A percentile compares a stretch with the other conserved stretches of the same genome.
Evolutionary conservation across 2,329 filamentous ascomycete genomes (phyloP).

Genomic region (Cladophialophora exuberans): DNA sequence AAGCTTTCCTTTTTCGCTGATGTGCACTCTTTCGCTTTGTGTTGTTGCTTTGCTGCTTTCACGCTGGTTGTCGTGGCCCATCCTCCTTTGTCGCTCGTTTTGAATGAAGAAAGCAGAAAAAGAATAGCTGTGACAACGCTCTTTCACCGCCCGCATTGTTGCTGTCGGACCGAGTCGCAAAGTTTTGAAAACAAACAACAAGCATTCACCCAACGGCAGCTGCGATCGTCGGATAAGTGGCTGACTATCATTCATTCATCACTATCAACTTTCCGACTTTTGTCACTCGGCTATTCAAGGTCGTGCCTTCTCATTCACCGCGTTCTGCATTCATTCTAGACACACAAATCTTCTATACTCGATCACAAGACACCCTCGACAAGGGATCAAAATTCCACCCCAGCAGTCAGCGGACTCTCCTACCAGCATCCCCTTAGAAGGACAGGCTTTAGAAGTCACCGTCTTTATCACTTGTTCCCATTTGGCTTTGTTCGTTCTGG

Average conservation of each 20-base stretch:
- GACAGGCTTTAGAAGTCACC: not conserved
- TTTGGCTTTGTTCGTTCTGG: slow-evolving; percentile 10
- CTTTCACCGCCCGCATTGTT: not conserved
- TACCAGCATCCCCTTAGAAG: not conserved
- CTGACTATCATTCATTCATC: slow-evolving; percentile 16
- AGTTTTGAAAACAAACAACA: not conserved
- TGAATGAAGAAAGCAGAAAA: slow-evolving; percentile 6
- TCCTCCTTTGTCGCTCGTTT: slow-evolving; percentile 13
- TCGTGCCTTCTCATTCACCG: slow-evolving; percentile 8
- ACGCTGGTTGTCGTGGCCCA: not conserved
- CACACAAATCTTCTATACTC: not conserved
- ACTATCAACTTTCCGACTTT: not conserved
- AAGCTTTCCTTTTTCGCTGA: not conserved
- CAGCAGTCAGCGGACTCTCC: not conserved
- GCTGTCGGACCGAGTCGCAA: slow-evolving; percentile 5
- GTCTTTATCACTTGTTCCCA: slow-evolving; percentile 5
- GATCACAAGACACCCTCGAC: slow-evolving; percentile 3
- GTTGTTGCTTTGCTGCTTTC: slow-evolving; percentile 6
- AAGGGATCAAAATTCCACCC: not conserved
- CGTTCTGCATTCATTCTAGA: not conserved
- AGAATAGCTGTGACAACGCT: not conserved
- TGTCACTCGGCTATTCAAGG: slow-evolving; percentile 1
- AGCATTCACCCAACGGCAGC: not conserved
- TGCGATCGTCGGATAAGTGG: slow-evolving; percentile 12
- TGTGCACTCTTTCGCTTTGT: slow-evolving; percentile 1